Base-by-base conservation (phyloP, 1,284 basidiomycete species). In the Puccinia polysora region DNA sequence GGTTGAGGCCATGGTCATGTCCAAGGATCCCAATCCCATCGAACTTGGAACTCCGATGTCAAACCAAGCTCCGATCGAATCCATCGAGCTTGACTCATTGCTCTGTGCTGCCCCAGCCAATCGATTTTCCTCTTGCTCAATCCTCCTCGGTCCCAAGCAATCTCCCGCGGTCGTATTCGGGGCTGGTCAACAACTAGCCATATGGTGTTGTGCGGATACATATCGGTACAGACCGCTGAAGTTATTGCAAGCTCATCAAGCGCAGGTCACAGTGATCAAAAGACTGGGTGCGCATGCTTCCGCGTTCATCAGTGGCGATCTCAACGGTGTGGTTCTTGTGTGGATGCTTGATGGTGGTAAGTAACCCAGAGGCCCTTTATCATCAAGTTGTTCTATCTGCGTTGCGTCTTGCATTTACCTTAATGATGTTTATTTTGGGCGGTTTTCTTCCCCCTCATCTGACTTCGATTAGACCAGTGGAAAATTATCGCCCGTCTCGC, bases 61-160 rank as follows among this genome's bases (percentile, higher is more conserved):
- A 38, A 40, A 18, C 34, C 20, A 58, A 2, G 34, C 2, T 40
- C 15, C 14, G 34, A 58, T 38, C n/a, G 6, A 23, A 40, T 6
- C 18, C 1, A 40, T 58, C 36, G 32, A 20, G 56, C 34, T 58
- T 4, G 40, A 30, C 18, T 23, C 59, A 43, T n/a, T 63, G 15
- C 59, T 63, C 3, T 63, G 59, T 23, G 59, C 67, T 7, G 45
- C 67, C 4, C 45, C 67, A 10, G 56, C 58, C 45, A 70, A 70
- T 25, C 25, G 53, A 5, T 70, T 70, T 53, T 70, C 67, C 2
- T 70, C 67, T 4, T 70, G 67, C 47, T 70, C 67, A 1, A 45
- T 34, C 20, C 30, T 56, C 7, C 30, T 70, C 43, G 30, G n/a
- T 45, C 34, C 65, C 4, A 15, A 43, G 30, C 32, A 53, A 55